A percentile compares a stretch with the other conserved stretches of the same genome.
These are phyloP conservation scores for Backusella mclennaniae DNA, from an alignment of 192 early-diverging fungal genomes.

Conservation along the genomic window DNA sequence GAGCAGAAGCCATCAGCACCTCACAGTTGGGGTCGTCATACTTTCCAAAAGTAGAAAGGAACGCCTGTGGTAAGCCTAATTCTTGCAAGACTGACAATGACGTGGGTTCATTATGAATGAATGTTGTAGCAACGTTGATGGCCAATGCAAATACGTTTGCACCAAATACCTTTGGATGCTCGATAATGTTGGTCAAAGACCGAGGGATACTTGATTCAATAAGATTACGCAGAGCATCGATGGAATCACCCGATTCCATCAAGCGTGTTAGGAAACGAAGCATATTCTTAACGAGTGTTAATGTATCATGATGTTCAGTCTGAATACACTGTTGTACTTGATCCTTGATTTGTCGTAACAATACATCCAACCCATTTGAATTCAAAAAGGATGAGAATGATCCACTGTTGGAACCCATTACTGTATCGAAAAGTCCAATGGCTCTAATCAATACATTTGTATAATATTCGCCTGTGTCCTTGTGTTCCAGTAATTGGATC, in stretches of 20 bases:
- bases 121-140: conserved; percentile 88
- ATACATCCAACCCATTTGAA: conserved; percentile 74
- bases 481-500: conserved; percentile 66
- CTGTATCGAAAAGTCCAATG: conserved; percentile 74
- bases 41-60: conserved; percentile 63
- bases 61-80: conserved; percentile 74
- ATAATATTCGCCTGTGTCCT: conserved; percentile 21
- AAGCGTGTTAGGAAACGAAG: conserved; percentile 89
- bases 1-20: conserved; percentile 73
- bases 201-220: conserved; percentile 84
- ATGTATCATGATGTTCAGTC: conserved; percentile 50
- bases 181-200: conserved; percentile 73
- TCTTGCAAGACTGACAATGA: conserved; percentile 92
- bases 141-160: conserved; percentile 80
- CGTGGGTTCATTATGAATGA: conserved; percentile 98
- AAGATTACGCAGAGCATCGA: conserved; percentile 91
- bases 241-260: conserved; percentile 86
- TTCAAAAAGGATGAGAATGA: conserved; percentile 79
- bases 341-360: conserved; percentile 77
- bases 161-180: conserved; percentile 78
- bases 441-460: conserved; percentile 52
- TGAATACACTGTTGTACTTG: conserved; percentile 54
- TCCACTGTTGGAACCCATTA: conserved; percentile 69
- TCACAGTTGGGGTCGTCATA: conserved; percentile 35
- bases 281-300: conserved; percentile 78